Percentiles rank a stretch among this genome's conserved stretches.
Conservation (phyloP, 805 yeast genomes). For the Candida silvatica region DNA sequence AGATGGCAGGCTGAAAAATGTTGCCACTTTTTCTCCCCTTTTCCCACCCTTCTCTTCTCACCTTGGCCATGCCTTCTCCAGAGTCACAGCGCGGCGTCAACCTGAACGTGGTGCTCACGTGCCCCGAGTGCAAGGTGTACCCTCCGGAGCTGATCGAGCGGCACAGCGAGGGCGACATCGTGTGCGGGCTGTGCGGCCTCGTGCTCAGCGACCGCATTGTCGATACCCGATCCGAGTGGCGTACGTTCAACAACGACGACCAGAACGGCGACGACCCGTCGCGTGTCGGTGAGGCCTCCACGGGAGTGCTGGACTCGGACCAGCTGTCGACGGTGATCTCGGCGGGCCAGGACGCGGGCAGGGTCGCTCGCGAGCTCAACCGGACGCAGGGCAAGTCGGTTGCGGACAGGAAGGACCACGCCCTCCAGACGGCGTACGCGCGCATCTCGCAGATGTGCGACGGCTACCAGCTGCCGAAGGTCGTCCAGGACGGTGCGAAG, state of each 20-base stretch:
- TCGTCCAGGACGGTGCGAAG: conserved; percentile 96
- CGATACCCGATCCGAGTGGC: conserved; percentile 96
- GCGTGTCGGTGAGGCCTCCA: conserved; percentile 98
- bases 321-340: conserved; percentile 91
- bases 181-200: conserved; percentile 95
- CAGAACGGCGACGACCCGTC: conserved; percentile 98
- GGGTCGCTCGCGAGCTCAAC: conserved; percentile 80
- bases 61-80: not conserved
- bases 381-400: conserved; percentile 82
- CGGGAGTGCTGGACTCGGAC: conserved; percentile 84
- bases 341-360: conserved; percentile 75
- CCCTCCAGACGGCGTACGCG: conserved; percentile 80
- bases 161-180: conserved; percentile 95
- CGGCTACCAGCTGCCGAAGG: conserved; percentile 88
- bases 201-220: conserved; percentile 88
- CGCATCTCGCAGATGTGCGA: conserved; percentile 95
- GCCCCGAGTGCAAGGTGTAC: conserved; percentile 93
- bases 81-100: conserved; percentile 47
- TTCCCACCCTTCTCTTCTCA: no score
- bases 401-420: conserved; percentile 83
- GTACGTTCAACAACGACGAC: conserved; percentile 95
- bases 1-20: no score
- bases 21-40: no score
- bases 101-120: conserved; percentile 78
- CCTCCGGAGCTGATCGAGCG: conserved; percentile 95